Evolutionary conservation across 768 basidiomycete genomes (phyloP).

Genomic region (Clitopilus hobsonii): DNA sequence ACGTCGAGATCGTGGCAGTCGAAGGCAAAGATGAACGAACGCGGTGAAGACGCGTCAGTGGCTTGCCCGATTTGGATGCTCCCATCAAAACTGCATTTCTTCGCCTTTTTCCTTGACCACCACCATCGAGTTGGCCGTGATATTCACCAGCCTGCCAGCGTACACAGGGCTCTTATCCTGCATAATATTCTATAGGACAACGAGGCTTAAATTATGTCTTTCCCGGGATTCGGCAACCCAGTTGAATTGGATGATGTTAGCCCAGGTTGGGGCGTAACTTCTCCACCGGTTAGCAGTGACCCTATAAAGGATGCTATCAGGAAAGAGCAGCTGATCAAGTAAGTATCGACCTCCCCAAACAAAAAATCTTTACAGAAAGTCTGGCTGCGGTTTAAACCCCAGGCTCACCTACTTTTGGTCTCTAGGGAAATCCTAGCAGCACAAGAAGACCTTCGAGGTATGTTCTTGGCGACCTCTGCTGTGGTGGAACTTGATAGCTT

Average conservation of each 20-base stretch:
- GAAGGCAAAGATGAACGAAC: slow-evolving; percentile 12
- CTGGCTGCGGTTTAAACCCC: not conserved
- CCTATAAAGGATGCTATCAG: slow-evolving; percentile 70
- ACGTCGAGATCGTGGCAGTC: slow-evolving; percentile 6
- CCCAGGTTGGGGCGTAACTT: slow-evolving; percentile 45
- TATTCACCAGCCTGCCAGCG: slow-evolving; percentile 9
- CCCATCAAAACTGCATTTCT: slow-evolving; percentile 15
- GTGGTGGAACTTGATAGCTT: too few species aligned
- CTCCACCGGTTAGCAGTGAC: slow-evolving; percentile 43
- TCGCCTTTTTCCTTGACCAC: slow-evolving; percentile 11
- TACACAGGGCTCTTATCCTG: too few species aligned
- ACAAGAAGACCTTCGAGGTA: slow-evolving; percentile 76
- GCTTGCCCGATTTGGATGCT: slow-evolving; percentile 22
- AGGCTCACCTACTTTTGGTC: slow-evolving; percentile 1
- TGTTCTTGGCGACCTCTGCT: too few species aligned
- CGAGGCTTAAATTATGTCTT: slow-evolving; percentile 41
- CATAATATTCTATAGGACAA: too few species aligned
- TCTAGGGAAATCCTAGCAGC: slow-evolving; percentile 68
- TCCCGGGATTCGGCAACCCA: slow-evolving; percentile 27
- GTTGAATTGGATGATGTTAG: slow-evolving; percentile 28
- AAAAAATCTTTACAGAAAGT: not conserved
- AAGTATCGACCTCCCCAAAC: slow-evolving; percentile 16
- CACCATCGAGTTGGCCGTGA: slow-evolving; percentile 2
- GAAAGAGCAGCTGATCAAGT: slow-evolving; percentile 81
- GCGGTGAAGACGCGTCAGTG: slow-evolving; percentile 40